Evolutionary conservation across 352 stramenopile species (phyloP), one percentile per base, ranked within the genome.

Genomic region (Globisporangium apiculatum): DNA sequence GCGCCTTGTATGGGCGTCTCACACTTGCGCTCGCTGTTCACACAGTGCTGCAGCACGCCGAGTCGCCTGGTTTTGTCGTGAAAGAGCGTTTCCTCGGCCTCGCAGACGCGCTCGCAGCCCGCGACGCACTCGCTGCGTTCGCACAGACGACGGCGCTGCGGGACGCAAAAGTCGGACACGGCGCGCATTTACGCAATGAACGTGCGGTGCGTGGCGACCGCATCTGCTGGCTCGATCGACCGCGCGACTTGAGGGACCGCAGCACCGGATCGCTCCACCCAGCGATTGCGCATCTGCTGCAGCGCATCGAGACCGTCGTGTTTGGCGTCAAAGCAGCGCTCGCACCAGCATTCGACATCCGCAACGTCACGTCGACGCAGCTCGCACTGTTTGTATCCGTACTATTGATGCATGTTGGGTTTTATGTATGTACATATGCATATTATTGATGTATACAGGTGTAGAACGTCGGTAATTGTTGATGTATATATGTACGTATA

Each of bases 381-480:
- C 75, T 91, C 37, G 79, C 82, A 14, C 71, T 91, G 38, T 91
- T 91, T 70, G 81, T 89, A 76, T 42, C 73, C 76, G 46, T 55
- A 31, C 24, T 31, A 31, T 3, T 31, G 1, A 31, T 55, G 15
- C 9, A 4, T 45, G 15, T 38, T 51, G 45, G 37, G 40, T 57
- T 42, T 15, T 35, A 47, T 38, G 18, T 48, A 37, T n/a, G 10
- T 8, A 18, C 24, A 35, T 48, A 43, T 6, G 12, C 2, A 24
- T 24, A 24, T 24, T 24, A 24, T 24, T 24, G 18, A 37, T n/a
- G 10, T 8, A 18, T 15, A 17, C 42, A 43, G 2, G 12, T 37
- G 18, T 42, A 35, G 15, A 15, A 36, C 36, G 11, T 48, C 40
- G 3, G n/a, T 43, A 43, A 4, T 36, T 31, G 46, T 3, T 3